Percentiles rank a stretch among this genome's conserved stretches.
Conservation (phyloP, 2,329 filamentous ascomycete genomes). For the Penicillium polonicum region DNA sequence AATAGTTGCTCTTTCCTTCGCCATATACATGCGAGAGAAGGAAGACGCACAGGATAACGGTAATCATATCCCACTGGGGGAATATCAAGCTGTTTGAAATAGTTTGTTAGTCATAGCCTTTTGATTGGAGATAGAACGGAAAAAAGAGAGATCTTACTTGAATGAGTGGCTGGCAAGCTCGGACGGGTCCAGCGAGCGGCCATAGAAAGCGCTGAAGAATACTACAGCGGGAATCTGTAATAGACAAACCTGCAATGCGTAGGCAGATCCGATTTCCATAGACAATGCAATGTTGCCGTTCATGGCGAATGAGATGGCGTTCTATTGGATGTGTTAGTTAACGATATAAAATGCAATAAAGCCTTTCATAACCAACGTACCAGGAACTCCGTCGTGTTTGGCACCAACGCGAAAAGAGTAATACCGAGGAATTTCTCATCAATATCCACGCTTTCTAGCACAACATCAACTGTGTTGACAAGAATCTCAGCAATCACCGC, state of each 20-base stretch:
- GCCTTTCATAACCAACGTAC: conserved; percentile 52
- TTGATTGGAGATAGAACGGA: background rate
- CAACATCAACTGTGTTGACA: conserved; percentile 96
- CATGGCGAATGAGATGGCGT: conserved; percentile 99
- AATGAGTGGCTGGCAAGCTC: conserved; percentile 55
- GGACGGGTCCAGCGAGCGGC: conserved; percentile 53
- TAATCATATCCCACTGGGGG: conserved; percentile 99
- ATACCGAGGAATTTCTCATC: conserved; percentile 98
- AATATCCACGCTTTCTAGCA: conserved; percentile 82
- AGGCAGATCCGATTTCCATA: conserved; percentile 98
- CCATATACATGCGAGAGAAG: conserved; percentile 96
- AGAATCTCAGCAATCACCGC: conserved; percentile 97
- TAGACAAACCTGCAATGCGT: conserved; percentile 92
- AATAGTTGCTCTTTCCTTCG: conserved; percentile 99
- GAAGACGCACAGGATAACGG: conserved; percentile 92
- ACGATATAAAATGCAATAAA: background rate
- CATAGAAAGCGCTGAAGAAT: conserved; percentile 79
- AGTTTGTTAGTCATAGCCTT: conserved; percentile 17
- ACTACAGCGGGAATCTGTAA: conserved; percentile 92
- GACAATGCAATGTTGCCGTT: conserved; percentile 98
- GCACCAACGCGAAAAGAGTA: conserved; percentile 92
- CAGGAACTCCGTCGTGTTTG: conserved; percentile 96
- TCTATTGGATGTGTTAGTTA: conserved; percentile 53
- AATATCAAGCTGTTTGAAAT: conserved; percentile 70
- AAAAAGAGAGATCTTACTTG: conserved; percentile 44